A percentile compares a stretch with the other conserved stretches of the same genome.
phyloP scores from a whole-genome alignment of 2,329 filamentous ascomycete species.

The Lachnellula suecica region DNA sequence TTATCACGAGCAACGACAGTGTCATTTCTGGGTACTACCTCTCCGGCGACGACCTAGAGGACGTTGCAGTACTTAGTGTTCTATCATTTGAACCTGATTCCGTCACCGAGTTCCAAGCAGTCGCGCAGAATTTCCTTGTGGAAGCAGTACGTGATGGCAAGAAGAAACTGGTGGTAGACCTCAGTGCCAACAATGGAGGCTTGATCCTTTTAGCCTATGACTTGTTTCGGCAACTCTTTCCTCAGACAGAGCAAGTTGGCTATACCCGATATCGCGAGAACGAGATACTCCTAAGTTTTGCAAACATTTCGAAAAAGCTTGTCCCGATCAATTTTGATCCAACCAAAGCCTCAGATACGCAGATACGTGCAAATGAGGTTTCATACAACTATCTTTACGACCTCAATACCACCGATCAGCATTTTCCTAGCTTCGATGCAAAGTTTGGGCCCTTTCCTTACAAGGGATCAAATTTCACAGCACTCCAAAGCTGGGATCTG shows the following conservation, averaged over 20 bases:
- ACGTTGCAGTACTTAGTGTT: slow-evolving; percentile 15
- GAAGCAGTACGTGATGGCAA: slow-evolving; percentile 44
- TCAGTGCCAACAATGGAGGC: slow-evolving; percentile 59
- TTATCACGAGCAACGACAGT: slow-evolving; percentile 7
- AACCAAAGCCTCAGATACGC: slow-evolving; percentile 13
- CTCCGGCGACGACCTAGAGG: slow-evolving; percentile 1
- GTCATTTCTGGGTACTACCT: slow-evolving; percentile 15
- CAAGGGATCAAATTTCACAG: slow-evolving; percentile 8
- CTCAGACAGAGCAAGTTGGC: slow-evolving; percentile 15
- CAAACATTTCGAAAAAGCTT: not conserved
- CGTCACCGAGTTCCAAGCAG: slow-evolving; percentile 14
- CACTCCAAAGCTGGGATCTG: slow-evolving; percentile 7
- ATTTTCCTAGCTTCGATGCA: slow-evolving; percentile 5
- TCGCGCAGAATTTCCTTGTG: slow-evolving; percentile 38
- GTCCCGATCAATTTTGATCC: slow-evolving; percentile 14
- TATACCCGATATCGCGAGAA: slow-evolving; percentile 12
- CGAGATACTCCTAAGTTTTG: slow-evolving; percentile 5
- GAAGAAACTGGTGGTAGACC: slow-evolving; percentile 59
- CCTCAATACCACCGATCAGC: slow-evolving; percentile 5
- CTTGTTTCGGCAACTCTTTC: slow-evolving; percentile 41
- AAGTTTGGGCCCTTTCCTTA: slow-evolving; percentile 12
- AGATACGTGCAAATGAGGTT: slow-evolving; percentile 9
- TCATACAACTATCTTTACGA: slow-evolving; percentile 7
- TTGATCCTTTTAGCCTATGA: slow-evolving; percentile 42
- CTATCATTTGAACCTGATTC: slow-evolving; percentile 5